Evolutionary conservation across 768 basidiomycete species (phyloP), one percentile per base, ranked within the genome.

Genomic region (Strobilomyces dryophilus): DNA sequence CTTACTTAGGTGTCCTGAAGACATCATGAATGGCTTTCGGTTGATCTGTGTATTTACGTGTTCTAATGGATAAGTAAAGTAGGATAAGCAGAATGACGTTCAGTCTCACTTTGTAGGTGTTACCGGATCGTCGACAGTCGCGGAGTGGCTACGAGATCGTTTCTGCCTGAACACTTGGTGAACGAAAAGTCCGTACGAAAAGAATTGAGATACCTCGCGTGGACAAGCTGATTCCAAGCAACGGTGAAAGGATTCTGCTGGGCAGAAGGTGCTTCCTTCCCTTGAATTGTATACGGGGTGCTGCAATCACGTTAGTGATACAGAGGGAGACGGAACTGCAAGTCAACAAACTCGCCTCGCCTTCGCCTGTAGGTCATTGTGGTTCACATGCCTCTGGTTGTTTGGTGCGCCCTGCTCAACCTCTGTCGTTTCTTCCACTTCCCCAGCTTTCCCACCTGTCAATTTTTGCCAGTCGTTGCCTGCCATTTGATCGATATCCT

Each of bases 401-500:
- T 56, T 31, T 1, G 21, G 21, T 27, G 29, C 17, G 7, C 14
- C 27, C 7, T 50, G 18, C 4, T 49, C 59, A 12, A 56, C 57
- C 24, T 60, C 55, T 12, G 53, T 27, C 26, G 36, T 40, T 18
- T 58, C 59, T 44, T 65, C 58, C 7, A 14, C 45, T 41, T 68
- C 63, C 9, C 40, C 54, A 15, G 60, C 34, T 27, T 56, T 45
- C 7, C 32, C 53, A 12, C 59, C 48, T 11, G 37, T 42, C 10
- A 43, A 5, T 27, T 57, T 51, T 29, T 34, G 45, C 66, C 57
- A 65, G n/a, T 67, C 65, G 8, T 54, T 48, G 44, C 63, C 64
- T 26, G 57, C 56, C 8, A 61, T 53, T 37, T 71, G 62, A 40
- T 65, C 63, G 35, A 74, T 70, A 24, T 71, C 67, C 47, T 73